Conservation (phyloP, 129 eudicot genomes). For the Artemisia annua region DNA sequence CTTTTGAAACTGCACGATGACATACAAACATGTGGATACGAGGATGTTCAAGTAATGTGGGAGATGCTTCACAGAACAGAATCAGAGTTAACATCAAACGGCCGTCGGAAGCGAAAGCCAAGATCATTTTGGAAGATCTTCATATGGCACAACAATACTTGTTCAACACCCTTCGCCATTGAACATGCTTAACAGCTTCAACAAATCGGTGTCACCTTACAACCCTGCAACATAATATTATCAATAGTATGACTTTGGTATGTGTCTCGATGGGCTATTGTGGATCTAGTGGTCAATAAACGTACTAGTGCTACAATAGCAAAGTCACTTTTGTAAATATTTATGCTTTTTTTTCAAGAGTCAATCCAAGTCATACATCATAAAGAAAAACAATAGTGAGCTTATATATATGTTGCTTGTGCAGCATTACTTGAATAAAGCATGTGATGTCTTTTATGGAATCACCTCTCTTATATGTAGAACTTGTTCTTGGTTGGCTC, state of each 20-base stretch:
- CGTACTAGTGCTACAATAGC: constrained; percentile 19
- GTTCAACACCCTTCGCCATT: constrained; percentile 44
- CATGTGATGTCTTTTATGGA: constrained; percentile 17
- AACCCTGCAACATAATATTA: constrained; percentile 39
- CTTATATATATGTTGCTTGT: constrained; percentile 17
- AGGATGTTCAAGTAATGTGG: constrained; percentile 94
- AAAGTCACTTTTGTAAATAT: constrained; percentile 50
- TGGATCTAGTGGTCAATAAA: constrained; percentile 17
- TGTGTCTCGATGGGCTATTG: constrained; percentile 30
- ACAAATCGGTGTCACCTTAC: constrained; percentile 22
- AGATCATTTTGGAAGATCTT: constrained; percentile 61
- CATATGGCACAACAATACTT: constrained; percentile 47
- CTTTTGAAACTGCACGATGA: constrained; percentile 75
- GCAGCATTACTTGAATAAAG: constrained; percentile 32
- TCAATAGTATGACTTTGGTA: constrained; percentile 30
- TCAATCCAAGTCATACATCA: constrained; percentile 29
- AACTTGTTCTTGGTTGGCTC: background rate
- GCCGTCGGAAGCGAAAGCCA: constrained; percentile 44
- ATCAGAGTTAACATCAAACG: constrained; percentile 47
- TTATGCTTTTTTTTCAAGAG: constrained; percentile 35
- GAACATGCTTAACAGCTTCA: constrained; percentile 43
- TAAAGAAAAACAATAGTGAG: constrained; percentile 24
- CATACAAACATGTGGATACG: constrained; percentile 81
- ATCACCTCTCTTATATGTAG: background rate
- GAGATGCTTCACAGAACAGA: constrained; percentile 83